Percentiles rank a stretch among this genome's conserved stretches.
These are phyloP conservation scores for Globisporangium middletonii DNA, from an alignment of 352 stramenopile species.

Conservation along the genomic window DNA sequence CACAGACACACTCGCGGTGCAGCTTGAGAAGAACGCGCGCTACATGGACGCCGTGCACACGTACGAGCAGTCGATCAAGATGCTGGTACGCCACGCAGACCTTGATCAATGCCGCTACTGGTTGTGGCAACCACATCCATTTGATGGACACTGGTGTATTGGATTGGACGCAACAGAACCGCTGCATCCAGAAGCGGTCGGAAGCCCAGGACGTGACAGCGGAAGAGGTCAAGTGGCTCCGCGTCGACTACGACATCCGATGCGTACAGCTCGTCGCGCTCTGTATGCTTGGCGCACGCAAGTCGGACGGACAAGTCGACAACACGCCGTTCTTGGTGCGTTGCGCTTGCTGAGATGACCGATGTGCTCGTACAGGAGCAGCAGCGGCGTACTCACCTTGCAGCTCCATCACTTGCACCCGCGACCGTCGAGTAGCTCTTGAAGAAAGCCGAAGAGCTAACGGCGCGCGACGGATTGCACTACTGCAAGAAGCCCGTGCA, in stretches of 20 bases:
- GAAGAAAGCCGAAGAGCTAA: slow-evolving; percentile 64
- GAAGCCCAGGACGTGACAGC: slow-evolving; percentile 36
- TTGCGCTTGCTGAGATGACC: too few species aligned
- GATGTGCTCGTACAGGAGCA: too few species aligned
- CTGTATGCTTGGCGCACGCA: slow-evolving; percentile 56
- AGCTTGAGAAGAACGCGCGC: slow-evolving; percentile 51
- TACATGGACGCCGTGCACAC: slow-evolving; percentile 72
- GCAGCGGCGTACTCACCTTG: too few species aligned
- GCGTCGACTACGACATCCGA: slow-evolving; percentile 70
- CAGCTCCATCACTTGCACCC: too few species aligned
- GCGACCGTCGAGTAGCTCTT: slow-evolving; percentile 24
- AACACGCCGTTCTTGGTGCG: slow-evolving; percentile 62
- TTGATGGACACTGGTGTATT: too few species aligned
- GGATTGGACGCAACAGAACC: slow-evolving; percentile 20
- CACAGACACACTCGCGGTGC: slow-evolving; percentile 42
- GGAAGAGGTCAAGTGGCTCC: slow-evolving; percentile 61
- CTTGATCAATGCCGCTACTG: too few species aligned
- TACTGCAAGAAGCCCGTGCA: slow-evolving; percentile 65
- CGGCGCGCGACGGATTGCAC: slow-evolving; percentile 41
- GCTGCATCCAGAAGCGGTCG: slow-evolving; percentile 58
- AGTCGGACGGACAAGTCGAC: slow-evolving; percentile 29
- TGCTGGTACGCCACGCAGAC: slow-evolving; percentile 36
- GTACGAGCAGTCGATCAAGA: slow-evolving; percentile 63
- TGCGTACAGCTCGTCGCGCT: slow-evolving; percentile 67
- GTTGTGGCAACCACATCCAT: too few species aligned